These are phyloP conservation scores for Neofusicoccum sp. DNA, from an alignment of 2,329 filamentous ascomycete species.

Conservation along the genomic window DNA sequence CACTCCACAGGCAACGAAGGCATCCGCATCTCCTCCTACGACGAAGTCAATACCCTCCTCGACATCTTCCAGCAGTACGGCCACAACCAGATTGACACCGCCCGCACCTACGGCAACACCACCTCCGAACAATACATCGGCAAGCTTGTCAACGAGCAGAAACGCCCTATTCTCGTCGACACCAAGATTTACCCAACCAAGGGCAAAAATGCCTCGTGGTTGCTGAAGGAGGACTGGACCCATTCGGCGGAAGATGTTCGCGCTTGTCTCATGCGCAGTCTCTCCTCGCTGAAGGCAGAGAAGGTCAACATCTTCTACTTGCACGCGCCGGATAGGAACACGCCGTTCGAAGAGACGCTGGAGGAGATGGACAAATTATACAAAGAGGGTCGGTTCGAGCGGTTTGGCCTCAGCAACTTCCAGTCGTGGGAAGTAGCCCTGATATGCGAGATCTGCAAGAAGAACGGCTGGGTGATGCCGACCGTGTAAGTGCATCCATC, in stretches of 20 bases:
- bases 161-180: slow-evolving; percentile 41
- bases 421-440: slow-evolving; percentile 48
- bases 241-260: slow-evolving; percentile 30
- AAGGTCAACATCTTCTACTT: slow-evolving; percentile 52
- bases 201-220: slow-evolving; percentile 21
- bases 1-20: slow-evolving; percentile 21
- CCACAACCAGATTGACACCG: slow-evolving; percentile 38
- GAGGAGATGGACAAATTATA: slow-evolving; percentile 47
- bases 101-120: slow-evolving; percentile 38
- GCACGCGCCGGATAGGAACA: slow-evolving; percentile 49
- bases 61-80: slow-evolving; percentile 29
- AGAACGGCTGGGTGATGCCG: slow-evolving; percentile 43
- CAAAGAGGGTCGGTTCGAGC: slow-evolving; percentile 45
- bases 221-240: not conserved
- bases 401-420: slow-evolving; percentile 49
- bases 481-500: slow-evolving; percentile 34
- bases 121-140: slow-evolving; percentile 37
- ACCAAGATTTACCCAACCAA: slow-evolving; percentile 43
- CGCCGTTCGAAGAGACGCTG: slow-evolving; percentile 47
- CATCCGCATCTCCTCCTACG: slow-evolving; percentile 23
- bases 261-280: slow-evolving; percentile 33
- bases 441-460: slow-evolving; percentile 46
- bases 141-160: slow-evolving; percentile 34
- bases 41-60: slow-evolving; percentile 28
- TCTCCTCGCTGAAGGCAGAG: slow-evolving; percentile 39